Evolutionary conservation across 345 rosid genomes (phyloP).

Genomic region (Eucalyptus camaldulensis): DNA sequence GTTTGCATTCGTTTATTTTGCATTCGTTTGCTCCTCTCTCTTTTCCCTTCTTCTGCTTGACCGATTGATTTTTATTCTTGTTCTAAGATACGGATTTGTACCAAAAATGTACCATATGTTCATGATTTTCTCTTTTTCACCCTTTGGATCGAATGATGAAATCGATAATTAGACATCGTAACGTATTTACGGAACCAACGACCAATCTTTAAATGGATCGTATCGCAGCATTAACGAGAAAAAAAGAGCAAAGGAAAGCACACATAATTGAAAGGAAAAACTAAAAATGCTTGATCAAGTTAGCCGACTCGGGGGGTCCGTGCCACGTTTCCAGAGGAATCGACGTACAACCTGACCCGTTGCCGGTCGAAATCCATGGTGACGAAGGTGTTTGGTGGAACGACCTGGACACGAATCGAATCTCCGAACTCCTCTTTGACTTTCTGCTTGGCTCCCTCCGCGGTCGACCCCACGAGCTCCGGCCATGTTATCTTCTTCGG

Average conservation of each 20-base stretch:
- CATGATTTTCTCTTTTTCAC: background rate
- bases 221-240: background rate
- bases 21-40: background rate
- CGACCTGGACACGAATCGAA: conserved; percentile 13
- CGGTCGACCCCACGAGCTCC: conserved; percentile 29
- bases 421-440: conserved; percentile 28
- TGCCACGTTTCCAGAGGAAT: conserved; percentile 15
- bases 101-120: background rate
- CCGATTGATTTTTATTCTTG: background rate
- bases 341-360: conserved; percentile 27
- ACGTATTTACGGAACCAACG: background rate
- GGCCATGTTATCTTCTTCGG: conserved; percentile 27
- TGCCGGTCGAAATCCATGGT: conserved; percentile 20
- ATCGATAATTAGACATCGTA: background rate
- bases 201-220: background rate
- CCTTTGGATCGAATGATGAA: background rate
- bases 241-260: background rate
- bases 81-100: background rate
- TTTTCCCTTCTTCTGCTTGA: background rate
- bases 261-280: background rate
- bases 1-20: background rate
- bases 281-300: background rate
- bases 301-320: conserved; percentile 22
- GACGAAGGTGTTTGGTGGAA: conserved; percentile 11
- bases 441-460: conserved; percentile 34